Percentiles rank a stretch among this genome's conserved stretches.
phyloP scores from a whole-genome alignment of 345 rosid species.

The Rhodamnia argentea region DNA sequence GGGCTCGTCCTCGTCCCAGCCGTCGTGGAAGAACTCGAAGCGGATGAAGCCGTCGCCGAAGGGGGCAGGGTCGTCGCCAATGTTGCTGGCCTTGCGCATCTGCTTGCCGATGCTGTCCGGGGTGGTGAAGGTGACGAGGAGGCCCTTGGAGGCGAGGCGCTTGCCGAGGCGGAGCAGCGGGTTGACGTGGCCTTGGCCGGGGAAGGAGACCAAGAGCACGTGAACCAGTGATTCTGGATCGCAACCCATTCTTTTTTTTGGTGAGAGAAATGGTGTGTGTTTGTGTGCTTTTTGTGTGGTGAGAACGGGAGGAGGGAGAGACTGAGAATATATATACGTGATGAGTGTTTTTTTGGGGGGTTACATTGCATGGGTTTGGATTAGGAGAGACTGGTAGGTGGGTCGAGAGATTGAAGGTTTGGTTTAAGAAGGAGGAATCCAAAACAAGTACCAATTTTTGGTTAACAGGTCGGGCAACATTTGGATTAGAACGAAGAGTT shows the following conservation, averaged over 20 bases:
- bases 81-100: slow-evolving; percentile 38
- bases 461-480: not conserved
- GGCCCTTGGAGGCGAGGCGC: slow-evolving; percentile 68
- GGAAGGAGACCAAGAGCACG: slow-evolving; percentile 65
- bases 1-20: slow-evolving; percentile 38
- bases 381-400: not conserved
- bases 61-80: slow-evolving; percentile 29
- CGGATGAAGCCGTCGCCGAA: slow-evolving; percentile 57
- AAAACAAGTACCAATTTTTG: not conserved
- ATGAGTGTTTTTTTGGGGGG: not conserved
- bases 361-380: not conserved
- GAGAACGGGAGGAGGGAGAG: not conserved
- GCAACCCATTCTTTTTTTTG: slow-evolving; percentile 16
- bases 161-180: slow-evolving; percentile 76
- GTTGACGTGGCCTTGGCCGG: slow-evolving; percentile 80
- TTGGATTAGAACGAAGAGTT: not conserved
- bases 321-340: not conserved
- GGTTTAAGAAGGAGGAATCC: not conserved
- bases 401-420: not conserved
- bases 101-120: slow-evolving; percentile 35
- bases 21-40: slow-evolving; percentile 71
- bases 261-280: not conserved
- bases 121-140: slow-evolving; percentile 60
- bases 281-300: not conserved
- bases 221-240: slow-evolving; percentile 27